Evolutionary conservation across 2,329 filamentous ascomycete species (phyloP), one percentile per base, ranked within the genome.

Genomic region (Alternaria viburni): DNA sequence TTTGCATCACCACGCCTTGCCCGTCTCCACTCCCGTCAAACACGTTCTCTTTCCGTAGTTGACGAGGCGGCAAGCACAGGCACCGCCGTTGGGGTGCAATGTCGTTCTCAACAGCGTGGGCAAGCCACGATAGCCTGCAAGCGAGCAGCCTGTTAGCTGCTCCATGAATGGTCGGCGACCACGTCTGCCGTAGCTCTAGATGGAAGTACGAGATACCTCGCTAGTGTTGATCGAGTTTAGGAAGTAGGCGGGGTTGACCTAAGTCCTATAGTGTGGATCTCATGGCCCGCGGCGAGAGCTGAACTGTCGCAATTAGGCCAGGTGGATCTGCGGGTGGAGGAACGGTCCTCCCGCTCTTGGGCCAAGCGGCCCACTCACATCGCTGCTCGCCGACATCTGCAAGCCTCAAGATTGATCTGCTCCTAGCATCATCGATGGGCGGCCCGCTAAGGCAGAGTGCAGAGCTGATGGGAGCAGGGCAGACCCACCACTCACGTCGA

Each of bases 331-430:
- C 60, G 56, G 60, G 19, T n/a, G 43, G 45, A 50, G 50, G 56
- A 51, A 58, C 55, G 59, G 59, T 54, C 56, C 50, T 62, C 57
- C 60, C 60, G 59, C 59, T 36, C 21, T 52, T 21, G 50, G 23
- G 23, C 54, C 32, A 52, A 59, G 47, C 57, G 47, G 47, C 26
- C 41, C 41, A 59, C 44, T 59, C 25, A 41, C 19, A 54, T 59
- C 41, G 41, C 47, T 59, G 23, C 57, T 54, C 32, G 43, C 47
- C 43, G 49, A 58, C 47, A 59, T 47, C 54, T 25, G 60, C 49
- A 52, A 50, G 56, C 60, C 56, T 32, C 21, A 26, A 32, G 30
- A 8, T 10, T 12, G 60, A 62, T 62, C 60, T 49, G 49, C 60
- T 28, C 11, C 60, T 45, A 30, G 55, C 55, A 62, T 61, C 54